Base-by-base conservation (phyloP, 768 basidiomycete genomes). In the Dendrothele bispora region DNA sequence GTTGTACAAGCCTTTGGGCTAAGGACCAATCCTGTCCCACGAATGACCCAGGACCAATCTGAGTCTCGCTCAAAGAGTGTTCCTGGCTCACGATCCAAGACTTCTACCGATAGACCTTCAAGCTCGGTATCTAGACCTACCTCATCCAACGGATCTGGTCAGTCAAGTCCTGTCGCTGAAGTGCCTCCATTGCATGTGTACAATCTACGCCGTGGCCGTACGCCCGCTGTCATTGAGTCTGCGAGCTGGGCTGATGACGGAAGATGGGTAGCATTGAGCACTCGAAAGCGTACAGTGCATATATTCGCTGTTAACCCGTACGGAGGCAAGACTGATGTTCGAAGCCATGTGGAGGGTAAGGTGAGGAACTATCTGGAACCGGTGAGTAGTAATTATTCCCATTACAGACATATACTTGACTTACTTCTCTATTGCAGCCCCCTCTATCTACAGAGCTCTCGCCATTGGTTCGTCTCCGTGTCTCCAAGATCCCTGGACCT, bases 291-390 rank as follows among this genome's bases (percentile, higher is more conserved):
- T 48, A 86, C 81, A 0, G 65, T 84, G 18, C 88, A 92, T 65
- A 66, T 91, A 1, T 92, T 90, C 58, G 79, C 84, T 7, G 70
- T 84, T 7, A 87, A 91, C 60, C 88, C 88, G 4, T 84, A 84
- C 49, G 91, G 88, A 1, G 86, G 91, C 3, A 71, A 70, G 27
- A 70, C 84, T 2, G 83, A 90, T 65, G 65, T 78, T 26, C 62
- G 62, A 27, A 84, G 86, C 40, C 84, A 88, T 65, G 54, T 84
- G 46, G 73, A 77, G 29, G 80, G 78, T 5, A 68, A 69, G 57
- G 82, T 89, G 0, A 61, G 68, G 58, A 86, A 91, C 53, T 63
- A 65, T 2, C 62, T 67, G 4, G 73, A 74, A 39, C 54, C 78
- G 34, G 73, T 84, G 68, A 51, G 71, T 7, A 29, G 30, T n/a